These are phyloP conservation scores for Creolimax fragrantissima DNA, from an alignment of 78 protist genomes.

Conservation along the genomic window DNA sequence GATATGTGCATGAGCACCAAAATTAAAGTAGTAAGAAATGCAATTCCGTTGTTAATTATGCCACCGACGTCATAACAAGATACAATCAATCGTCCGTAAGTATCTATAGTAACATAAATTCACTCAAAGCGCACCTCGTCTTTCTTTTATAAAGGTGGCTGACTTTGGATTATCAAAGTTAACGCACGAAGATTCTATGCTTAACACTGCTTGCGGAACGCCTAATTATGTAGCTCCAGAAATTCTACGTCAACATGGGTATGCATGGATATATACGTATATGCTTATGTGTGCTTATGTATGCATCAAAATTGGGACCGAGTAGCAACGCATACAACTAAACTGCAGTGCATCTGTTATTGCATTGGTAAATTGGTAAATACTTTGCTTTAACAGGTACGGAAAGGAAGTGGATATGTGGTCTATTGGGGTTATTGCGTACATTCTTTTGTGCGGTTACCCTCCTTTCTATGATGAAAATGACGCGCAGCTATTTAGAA, in stretches of 20 bases:
- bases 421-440: constrained; percentile 68
- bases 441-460: constrained; percentile 43
- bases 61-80: too few relatives aligned
- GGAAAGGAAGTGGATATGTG: constrained; percentile 68
- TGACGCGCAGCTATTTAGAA: constrained; percentile 65
- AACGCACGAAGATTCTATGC: not conserved
- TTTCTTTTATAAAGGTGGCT: too few relatives aligned
- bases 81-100: too few relatives aligned
- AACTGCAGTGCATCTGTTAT: too few relatives aligned
- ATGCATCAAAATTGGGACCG: too few relatives aligned
- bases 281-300: not conserved
- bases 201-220: constrained; percentile 26
- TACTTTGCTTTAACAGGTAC: constrained; percentile 21
- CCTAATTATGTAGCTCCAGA: constrained; percentile 67
- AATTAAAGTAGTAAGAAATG: too few relatives aligned
- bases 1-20: too few relatives aligned
- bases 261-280: not conserved
- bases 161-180: constrained; percentile 59
- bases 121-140: too few relatives aligned
- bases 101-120: too few relatives aligned
- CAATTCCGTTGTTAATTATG: too few relatives aligned
- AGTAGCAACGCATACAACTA: too few relatives aligned
- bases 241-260: constrained; percentile 44
- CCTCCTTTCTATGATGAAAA: constrained; percentile 81
- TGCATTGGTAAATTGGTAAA: too few relatives aligned